Evolutionary conservation across 2,329 filamentous ascomycete genomes (phyloP).

Genomic region (Neonectria ditissima): DNA sequence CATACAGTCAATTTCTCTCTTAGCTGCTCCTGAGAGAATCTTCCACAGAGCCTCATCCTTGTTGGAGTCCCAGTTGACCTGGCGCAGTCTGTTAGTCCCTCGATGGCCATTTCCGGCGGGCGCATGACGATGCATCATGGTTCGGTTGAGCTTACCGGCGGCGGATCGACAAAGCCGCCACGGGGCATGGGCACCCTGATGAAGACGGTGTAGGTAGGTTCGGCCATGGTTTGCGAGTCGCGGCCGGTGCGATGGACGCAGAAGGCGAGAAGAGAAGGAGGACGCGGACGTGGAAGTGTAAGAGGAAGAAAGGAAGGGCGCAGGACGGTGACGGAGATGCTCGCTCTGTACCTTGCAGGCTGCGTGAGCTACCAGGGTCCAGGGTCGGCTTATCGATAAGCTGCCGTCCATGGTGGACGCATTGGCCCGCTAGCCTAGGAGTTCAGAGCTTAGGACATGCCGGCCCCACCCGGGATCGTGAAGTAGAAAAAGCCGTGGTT

Average conservation of each 20-base stretch:
- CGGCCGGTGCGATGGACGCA: slow-evolving; percentile 23
- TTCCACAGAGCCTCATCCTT: slow-evolving; percentile 95
- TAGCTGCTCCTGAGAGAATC: slow-evolving; percentile 83
- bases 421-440: slow-evolving; percentile 9
- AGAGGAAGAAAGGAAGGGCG: slow-evolving; percentile 24
- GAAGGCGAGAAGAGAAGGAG: slow-evolving; percentile 26
- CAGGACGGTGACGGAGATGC: slow-evolving; percentile 30
- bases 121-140: slow-evolving; percentile 33
- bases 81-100: slow-evolving; percentile 38
- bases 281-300: slow-evolving; percentile 18
- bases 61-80: slow-evolving; percentile 88
- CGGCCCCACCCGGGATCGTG: slow-evolving; percentile 1
- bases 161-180: slow-evolving; percentile 90
- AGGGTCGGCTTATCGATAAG: slow-evolving; percentile 35
- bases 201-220: slow-evolving; percentile 78
- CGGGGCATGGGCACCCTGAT: slow-evolving; percentile 90
- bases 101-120: slow-evolving; percentile 24
- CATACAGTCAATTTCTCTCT: slow-evolving; percentile 89
- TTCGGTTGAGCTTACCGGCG: slow-evolving; percentile 69
- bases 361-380: slow-evolving; percentile 21
- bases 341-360: slow-evolving; percentile 27
- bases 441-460: not conserved
- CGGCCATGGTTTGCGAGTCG: slow-evolving; percentile 55
- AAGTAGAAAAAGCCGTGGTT: slow-evolving; percentile 2
- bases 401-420: slow-evolving; percentile 18